These are phyloP conservation scores for Fusarium begoniae DNA, from an alignment of 2,329 filamentous ascomycete species.

Conservation along the genomic window DNA sequence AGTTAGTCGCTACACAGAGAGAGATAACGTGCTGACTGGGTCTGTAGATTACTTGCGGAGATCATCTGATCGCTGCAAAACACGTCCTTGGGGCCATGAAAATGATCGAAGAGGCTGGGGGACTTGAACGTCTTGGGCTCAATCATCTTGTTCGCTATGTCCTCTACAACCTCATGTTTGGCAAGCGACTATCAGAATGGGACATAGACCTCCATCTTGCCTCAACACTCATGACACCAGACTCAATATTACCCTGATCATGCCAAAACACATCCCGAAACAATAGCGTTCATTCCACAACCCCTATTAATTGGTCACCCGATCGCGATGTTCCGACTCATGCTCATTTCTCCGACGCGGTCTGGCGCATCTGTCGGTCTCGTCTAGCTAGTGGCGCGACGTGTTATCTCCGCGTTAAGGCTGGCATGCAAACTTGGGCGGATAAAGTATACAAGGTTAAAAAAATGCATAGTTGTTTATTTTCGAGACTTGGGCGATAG, in stretches of 20 bases:
- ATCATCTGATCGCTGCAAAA: slow-evolving; percentile 7
- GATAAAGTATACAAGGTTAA: slow-evolving; percentile 26
- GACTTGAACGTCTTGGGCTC: background rate
- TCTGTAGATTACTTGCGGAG: background rate
- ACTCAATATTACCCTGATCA: background rate
- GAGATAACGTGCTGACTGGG: background rate
- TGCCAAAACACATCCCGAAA: background rate
- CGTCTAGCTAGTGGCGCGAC: background rate
- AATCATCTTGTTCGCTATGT: background rate
- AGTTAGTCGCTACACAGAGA: background rate
- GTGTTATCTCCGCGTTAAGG: background rate
- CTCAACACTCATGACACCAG: background rate
- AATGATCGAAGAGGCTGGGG: background rate
- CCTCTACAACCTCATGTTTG: slow-evolving; percentile 1
- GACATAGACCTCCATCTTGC: background rate
- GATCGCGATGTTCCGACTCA: background rate
- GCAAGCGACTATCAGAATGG: slow-evolving; percentile 8
- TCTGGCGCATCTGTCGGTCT: background rate
- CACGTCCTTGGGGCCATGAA: slow-evolving; percentile 5
- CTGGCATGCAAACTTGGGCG: background rate
- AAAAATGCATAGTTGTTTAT: slow-evolving; percentile 24
- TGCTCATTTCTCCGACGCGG: background rate
- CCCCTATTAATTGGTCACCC: background rate
- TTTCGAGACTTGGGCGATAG: background rate
- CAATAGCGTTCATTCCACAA: background rate